Conservation (phyloP, 108 stramenopile genomes). For the Schizochytrium sp. region DNA sequence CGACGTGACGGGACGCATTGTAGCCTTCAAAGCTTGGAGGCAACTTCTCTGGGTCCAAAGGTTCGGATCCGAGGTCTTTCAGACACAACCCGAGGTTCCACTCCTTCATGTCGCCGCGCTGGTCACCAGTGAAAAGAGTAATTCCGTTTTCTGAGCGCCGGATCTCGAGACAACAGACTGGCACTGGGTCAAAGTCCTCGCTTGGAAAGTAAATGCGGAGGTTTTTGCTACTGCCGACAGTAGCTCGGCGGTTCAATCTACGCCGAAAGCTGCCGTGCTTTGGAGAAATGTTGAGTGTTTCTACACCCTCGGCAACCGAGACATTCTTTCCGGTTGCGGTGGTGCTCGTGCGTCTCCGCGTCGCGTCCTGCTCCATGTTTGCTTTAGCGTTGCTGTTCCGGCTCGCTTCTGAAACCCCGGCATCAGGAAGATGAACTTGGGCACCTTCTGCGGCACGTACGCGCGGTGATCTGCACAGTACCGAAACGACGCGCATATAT, state of each 20-base stretch:
- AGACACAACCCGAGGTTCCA: background rate
- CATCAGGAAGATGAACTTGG: background rate
- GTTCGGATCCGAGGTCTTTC: background rate
- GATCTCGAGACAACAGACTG: background rate
- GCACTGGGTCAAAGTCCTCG: background rate
- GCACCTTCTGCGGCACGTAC: background rate
- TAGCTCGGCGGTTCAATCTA: no score
- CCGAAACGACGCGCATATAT: background rate
- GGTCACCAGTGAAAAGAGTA: background rate
- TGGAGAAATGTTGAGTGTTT: no score
- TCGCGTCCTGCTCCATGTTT: no score
- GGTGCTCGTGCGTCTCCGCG: no score
- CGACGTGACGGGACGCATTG: background rate
- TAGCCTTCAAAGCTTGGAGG: background rate
- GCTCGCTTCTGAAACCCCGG: background rate
- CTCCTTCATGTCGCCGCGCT: background rate
- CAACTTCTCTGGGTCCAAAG: background rate
- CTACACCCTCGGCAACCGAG: no score
- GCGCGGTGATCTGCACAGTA: background rate
- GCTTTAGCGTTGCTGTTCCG: background rate
- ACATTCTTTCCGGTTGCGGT: no score
- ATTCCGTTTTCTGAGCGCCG: background rate
- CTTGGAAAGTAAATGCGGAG: background rate
- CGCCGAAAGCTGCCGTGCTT: no score
- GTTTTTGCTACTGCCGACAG: no score